These are phyloP conservation scores for Fomitopsis palustris DNA, from an alignment of 1,284 basidiomycete genomes.

Conservation along the genomic window DNA sequence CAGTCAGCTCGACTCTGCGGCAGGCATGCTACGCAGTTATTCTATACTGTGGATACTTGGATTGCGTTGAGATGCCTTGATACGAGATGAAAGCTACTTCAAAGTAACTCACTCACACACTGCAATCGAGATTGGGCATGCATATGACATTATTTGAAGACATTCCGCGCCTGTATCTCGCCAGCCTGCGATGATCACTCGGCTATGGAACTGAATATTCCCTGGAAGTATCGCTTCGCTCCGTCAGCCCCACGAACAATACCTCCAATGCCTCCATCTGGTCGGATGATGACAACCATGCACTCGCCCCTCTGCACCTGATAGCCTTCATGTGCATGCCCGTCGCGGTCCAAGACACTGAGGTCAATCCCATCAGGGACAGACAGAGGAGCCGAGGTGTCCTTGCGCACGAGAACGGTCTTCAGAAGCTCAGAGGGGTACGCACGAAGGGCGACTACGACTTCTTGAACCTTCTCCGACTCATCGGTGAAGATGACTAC, in stretches of 20 bases:
- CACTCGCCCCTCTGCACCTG: constrained; percentile 2
- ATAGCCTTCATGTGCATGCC: constrained; percentile 16
- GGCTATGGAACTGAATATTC: background rate
- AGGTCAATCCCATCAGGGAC: background rate
- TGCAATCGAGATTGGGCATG: too few species aligned
- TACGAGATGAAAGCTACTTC: too few species aligned
- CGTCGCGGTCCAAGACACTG: constrained; percentile 12
- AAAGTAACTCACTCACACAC: too few species aligned
- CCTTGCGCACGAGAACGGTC: constrained; percentile 4
- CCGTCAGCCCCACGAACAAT: constrained; percentile 9
- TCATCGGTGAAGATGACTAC: constrained; percentile 18
- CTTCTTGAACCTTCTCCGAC: background rate
- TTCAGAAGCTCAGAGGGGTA: constrained; percentile 7
- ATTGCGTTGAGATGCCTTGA: too few species aligned
- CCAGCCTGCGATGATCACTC: too few species aligned
- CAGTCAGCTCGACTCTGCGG: too few species aligned
- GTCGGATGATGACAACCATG: constrained; percentile 17
- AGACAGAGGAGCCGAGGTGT: background rate
- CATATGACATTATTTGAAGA: too few species aligned
- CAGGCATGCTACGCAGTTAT: too few species aligned
- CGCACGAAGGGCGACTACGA: background rate
- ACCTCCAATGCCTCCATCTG: constrained; percentile 22
- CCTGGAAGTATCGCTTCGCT: constrained; percentile 5
- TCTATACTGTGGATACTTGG: too few species aligned
- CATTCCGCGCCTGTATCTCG: too few species aligned